Evolutionary conservation across 768 basidiomycete species (phyloP).

Genomic region (Collybia sp.): DNA sequence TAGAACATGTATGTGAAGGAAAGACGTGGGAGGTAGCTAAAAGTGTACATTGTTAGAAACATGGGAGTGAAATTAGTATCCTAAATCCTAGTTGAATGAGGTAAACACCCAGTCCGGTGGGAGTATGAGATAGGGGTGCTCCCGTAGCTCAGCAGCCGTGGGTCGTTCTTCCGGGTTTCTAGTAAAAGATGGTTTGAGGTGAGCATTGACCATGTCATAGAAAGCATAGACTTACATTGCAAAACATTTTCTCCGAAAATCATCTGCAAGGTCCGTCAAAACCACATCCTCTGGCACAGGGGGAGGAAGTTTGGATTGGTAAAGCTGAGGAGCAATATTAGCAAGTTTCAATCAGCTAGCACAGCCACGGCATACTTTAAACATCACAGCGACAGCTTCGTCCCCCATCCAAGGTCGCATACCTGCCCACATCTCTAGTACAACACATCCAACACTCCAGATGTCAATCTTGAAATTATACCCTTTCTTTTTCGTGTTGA

Average conservation of each 20-base stretch:
- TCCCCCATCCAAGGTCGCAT: constrained; percentile 90
- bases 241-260: constrained; percentile 88
- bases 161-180: constrained; percentile 86
- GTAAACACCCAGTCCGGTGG: constrained; percentile 74
- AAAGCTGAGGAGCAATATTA: constrained; percentile 48
- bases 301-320: constrained; percentile 78
- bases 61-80: constrained; percentile 17
- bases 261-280: constrained; percentile 70
- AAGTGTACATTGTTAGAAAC: constrained; percentile 17
- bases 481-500: constrained; percentile 81
- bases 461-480: constrained; percentile 98
- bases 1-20: constrained; percentile 9
- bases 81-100: constrained; percentile 46
- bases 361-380: constrained; percentile 58
- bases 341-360: background rate
- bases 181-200: constrained; percentile 6
- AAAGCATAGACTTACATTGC: constrained; percentile 57
- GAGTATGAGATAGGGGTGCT: constrained; percentile 74
- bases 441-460: constrained; percentile 98
- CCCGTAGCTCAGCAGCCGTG: constrained; percentile 69
- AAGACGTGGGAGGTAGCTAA: constrained; percentile 13
- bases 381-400: constrained; percentile 89
- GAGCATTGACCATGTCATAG: constrained; percentile 1
- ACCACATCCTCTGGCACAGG: constrained; percentile 84
- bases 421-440: constrained; percentile 99